Percentiles rank a stretch among this genome's conserved stretches.
Evolutionary conservation across 2,329 filamentous ascomycete genomes (phyloP).

Genomic region (Coniochaeta prunicola): DNA sequence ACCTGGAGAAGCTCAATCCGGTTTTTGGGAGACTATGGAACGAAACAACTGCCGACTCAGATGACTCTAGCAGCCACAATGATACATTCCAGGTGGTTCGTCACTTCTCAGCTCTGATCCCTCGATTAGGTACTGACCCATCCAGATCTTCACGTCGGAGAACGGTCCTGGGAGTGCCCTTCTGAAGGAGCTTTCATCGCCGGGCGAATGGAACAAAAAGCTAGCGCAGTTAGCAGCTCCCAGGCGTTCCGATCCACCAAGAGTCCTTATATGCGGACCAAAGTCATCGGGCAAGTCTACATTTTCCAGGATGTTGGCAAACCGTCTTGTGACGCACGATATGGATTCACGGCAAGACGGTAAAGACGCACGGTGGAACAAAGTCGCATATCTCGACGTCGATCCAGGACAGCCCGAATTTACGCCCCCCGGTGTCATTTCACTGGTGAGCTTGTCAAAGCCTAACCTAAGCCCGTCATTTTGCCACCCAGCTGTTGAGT

Average conservation of each 20-base stretch:
- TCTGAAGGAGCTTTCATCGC: conserved; percentile 48
- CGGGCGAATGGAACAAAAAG: conserved; percentile 54
- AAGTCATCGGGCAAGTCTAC: conserved; percentile 73
- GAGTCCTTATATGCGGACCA: conserved; percentile 58
- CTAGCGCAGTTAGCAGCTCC: conserved; percentile 36
- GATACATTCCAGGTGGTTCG: conserved; percentile 7
- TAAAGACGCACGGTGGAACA: conserved; percentile 9
- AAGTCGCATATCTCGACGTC: conserved; percentile 60
- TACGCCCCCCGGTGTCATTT: conserved; percentile 60
- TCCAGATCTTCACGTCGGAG: conserved; percentile 44
- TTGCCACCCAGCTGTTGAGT: conserved; percentile 41
- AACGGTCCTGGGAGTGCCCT: conserved; percentile 41
- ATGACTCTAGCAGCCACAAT: not conserved
- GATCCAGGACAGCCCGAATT: conserved; percentile 76
- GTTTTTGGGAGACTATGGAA: conserved; percentile 63
- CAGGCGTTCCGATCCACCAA: conserved; percentile 26
- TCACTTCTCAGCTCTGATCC: not conserved
- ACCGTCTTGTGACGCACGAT: conserved; percentile 53
- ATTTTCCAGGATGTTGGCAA: conserved; percentile 59
- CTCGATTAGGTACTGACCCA: conserved; percentile 13
- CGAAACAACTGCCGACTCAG: conserved; percentile 20
- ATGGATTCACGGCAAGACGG: conserved; percentile 12
- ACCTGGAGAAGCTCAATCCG: conserved; percentile 55
- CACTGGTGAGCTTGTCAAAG: conserved; percentile 52
- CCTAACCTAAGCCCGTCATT: conserved; percentile 63